Percentiles rank a stretch among this genome's conserved stretches.
phyloP scores from a whole-genome alignment of 2,329 filamentous ascomycete genomes.

The Dichotomopilus funicola region DNA sequence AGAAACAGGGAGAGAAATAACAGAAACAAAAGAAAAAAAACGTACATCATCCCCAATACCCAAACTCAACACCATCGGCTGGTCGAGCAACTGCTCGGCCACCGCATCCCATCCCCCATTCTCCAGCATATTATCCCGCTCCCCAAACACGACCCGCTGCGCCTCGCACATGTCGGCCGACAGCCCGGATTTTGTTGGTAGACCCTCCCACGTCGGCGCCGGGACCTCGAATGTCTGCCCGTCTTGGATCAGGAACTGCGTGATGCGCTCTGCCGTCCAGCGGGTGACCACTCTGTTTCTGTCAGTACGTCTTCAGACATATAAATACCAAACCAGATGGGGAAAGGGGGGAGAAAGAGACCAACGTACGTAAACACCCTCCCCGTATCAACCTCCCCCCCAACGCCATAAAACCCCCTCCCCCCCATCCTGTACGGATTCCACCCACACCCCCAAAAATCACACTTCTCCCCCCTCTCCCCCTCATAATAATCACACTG shows the following conservation, averaged over 20 bases:
- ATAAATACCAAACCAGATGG: not conserved
- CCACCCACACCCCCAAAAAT: slow-evolving; percentile 43
- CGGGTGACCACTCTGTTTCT: too few species aligned
- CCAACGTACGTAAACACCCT: slow-evolving; percentile 38
- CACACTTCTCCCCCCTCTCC: not conserved
- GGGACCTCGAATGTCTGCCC: slow-evolving; percentile 41
- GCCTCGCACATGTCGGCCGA: slow-evolving; percentile 51
- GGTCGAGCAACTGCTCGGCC: slow-evolving; percentile 42
- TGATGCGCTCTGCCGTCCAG: slow-evolving; percentile 44
- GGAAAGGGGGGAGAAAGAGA: not conserved
- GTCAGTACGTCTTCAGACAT: too few species aligned
- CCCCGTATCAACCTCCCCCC: slow-evolving; percentile 45
- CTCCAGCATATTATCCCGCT: slow-evolving; percentile 43
- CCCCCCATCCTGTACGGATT: slow-evolving; percentile 54
- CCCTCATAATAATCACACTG: not conserved
- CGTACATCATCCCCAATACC: slow-evolving; percentile 44
- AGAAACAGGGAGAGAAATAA: not conserved
- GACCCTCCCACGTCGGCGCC: slow-evolving; percentile 31
- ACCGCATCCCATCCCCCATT: slow-evolving; percentile 52
- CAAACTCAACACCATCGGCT: slow-evolving; percentile 60
- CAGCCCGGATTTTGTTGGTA: slow-evolving; percentile 32
- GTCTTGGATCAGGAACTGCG: slow-evolving; percentile 51
- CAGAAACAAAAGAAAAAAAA: not conserved
- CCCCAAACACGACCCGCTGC: slow-evolving; percentile 50
- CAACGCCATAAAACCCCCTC: slow-evolving; percentile 49